These are phyloP conservation scores for Picea glauca DNA, from an alignment of 75 land plant genomes.

Conservation along the genomic window DNA sequence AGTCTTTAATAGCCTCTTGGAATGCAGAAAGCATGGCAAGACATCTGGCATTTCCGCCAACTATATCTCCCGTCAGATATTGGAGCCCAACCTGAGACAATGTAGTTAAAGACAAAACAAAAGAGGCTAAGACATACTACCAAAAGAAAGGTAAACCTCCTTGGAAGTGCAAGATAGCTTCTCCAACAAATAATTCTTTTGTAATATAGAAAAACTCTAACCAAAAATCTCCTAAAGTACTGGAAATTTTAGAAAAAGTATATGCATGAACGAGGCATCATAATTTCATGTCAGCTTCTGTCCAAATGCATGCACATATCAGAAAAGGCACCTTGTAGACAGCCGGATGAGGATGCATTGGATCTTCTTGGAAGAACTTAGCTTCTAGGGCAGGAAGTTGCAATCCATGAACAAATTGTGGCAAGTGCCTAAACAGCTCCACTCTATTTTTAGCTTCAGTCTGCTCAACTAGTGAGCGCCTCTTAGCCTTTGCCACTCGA, in stretches of 20 bases:
- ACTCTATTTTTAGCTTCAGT: conserved; percentile 90
- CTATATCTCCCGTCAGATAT: conserved; percentile 72
- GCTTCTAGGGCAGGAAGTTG: conserved; percentile 83
- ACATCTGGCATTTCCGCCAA: conserved; percentile 96
- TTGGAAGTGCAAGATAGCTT: not conserved
- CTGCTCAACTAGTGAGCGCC: conserved; percentile 76
- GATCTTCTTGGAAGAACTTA: conserved; percentile 84
- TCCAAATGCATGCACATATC: not conserved
- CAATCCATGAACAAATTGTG: conserved; percentile 86
- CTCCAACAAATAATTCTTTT: not conserved
- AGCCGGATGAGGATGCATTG: conserved; percentile 78
- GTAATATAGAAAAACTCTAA: not conserved
- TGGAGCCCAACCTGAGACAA: conserved; percentile 79
- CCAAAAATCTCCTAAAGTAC: not conserved
- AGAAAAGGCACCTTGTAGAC: conserved; percentile 67
- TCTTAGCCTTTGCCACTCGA: conserved; percentile 87
- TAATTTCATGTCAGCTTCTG: not conserved
- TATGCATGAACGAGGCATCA: not conserved
- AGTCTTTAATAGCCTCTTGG: conserved; percentile 71
- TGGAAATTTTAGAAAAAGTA: not conserved
- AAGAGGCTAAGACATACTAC: not conserved
- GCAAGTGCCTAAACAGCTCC: conserved; percentile 92
- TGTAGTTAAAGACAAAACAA: not conserved
- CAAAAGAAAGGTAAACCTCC: not conserved
- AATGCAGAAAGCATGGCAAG: conserved; percentile 92